A percentile compares a stretch with the other conserved stretches of the same genome.
Conservation (phyloP, 371 early-diverging fungal genomes). For the Coemansia sp. region DNA sequence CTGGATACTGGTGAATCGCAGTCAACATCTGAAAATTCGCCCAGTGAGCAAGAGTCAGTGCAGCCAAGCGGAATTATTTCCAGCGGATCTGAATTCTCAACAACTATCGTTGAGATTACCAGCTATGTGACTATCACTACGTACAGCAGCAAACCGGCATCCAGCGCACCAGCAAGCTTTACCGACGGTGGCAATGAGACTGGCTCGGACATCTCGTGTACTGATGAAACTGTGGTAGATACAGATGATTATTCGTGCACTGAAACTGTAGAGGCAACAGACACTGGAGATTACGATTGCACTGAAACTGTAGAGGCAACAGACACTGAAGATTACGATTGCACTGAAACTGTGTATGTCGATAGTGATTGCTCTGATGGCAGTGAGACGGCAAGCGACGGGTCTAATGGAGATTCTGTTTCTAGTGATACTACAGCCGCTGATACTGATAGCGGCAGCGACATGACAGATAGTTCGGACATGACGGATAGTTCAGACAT, state of each 20-base stretch:
- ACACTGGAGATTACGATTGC: not conserved
- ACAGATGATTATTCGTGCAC: not conserved
- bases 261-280: not conserved
- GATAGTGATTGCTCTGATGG: not conserved
- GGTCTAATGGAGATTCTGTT: too few species aligned
- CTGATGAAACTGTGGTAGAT: not conserved
- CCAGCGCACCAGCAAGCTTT: constrained; percentile 1
- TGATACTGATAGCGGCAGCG: not conserved
- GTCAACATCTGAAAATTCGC: not conserved
- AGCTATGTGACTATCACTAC: constrained; percentile 9
- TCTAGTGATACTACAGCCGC: too few species aligned
- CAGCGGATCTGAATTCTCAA: not conserved
- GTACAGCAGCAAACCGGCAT: not conserved
- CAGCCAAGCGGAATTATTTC: not conserved
- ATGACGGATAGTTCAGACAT: not conserved
- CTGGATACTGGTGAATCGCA: not conserved
- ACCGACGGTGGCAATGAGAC: not conserved
- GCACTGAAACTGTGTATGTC: constrained; percentile 5
- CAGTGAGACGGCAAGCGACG: not conserved
- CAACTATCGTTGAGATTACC: constrained; percentile 1
- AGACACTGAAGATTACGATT: not conserved
- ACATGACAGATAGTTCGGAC: not conserved
- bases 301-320: not conserved
- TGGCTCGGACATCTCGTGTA: not conserved
- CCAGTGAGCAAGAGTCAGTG: not conserved